Evolutionary conservation across 1,139 yeast species (phyloP), one percentile per base, ranked within the genome.

Genomic region (Protomyces arabidopsidicola): DNA sequence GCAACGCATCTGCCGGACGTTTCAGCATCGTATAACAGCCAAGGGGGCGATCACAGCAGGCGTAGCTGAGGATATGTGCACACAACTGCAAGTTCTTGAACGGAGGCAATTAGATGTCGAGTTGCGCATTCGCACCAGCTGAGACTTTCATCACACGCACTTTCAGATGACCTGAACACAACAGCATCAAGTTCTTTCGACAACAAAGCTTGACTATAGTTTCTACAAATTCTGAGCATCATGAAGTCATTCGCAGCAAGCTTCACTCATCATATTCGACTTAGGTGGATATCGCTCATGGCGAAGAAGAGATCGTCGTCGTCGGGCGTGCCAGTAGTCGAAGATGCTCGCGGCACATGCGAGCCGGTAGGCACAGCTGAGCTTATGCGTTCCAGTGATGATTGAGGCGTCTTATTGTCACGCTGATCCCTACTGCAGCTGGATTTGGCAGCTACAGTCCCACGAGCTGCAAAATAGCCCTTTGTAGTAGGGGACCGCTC

Each of bases 301-400:
- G 65, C 65, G 38, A 62, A 62, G 34, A 62, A 57, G 27, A 62
- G 62, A 34, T 62, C 65, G 48, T 62, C 65, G 18, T 62, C 65
- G 2, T 62, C 65, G 24, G 45, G 31, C 22, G 16, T 36, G 6
- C 42, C 42, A 4, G 42, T 5, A 4, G 31, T 27, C 1, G 31
- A 27, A 27, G 31, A 27, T 27, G 31, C 31, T 27, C 31, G 31
- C 31, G 31, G 31, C 31, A 27, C 31, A 27, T 27, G 31, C 31
- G 31, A 27, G 6, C 31, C 31, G 6, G 31, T 1, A 5, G 31
- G 31, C 6, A 27, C 31, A 8, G 31, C 31, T 5, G 31, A 4
- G 4, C 31, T 8, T 5, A 27, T 27, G 31, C 31, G 31, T 5
- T 27, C 31, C 8, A 8, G 31, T 27, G 31, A 8, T 27, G 31